Conservation (phyloP, 805 yeast species). For the Saturnispora kantuleensis region DNA sequence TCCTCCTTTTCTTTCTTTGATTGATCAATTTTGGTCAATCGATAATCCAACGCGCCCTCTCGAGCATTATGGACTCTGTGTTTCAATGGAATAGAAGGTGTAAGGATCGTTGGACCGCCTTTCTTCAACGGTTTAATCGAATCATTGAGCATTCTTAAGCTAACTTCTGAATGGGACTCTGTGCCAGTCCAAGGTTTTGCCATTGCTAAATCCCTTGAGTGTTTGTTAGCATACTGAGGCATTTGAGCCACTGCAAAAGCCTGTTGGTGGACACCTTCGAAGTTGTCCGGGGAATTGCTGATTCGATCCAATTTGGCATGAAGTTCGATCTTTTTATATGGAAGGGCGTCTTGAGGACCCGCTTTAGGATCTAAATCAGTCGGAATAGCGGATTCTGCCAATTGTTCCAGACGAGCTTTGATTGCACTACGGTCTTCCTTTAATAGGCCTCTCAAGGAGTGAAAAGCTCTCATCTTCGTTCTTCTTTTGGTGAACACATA, state of each 20-base stretch:
- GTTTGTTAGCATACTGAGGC: constrained; percentile 36
- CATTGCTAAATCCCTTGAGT: constrained; percentile 38
- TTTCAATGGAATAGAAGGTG: constrained; percentile 12
- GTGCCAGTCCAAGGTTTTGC: constrained; percentile 51
- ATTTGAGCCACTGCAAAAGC: constrained; percentile 33
- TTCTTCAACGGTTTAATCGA: constrained; percentile 30
- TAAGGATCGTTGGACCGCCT: constrained; percentile 3
- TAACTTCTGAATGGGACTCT: constrained; percentile 37
- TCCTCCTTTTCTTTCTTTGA: constrained; percentile 17
- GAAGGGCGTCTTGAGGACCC: constrained; percentile 24
- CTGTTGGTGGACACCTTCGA: constrained; percentile 30
- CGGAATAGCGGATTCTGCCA: constrained; percentile 34
- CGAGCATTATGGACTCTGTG: constrained; percentile 49
- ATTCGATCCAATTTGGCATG: constrained; percentile 22
- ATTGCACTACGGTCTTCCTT: constrained; percentile 19
- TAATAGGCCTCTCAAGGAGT: background rate
- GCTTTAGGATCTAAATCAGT: constrained; percentile 27
- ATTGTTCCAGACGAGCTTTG: constrained; percentile 29
- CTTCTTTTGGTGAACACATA: background rate
- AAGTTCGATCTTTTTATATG: constrained; percentile 15
- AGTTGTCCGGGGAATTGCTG: constrained; percentile 20
- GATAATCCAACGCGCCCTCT: constrained; percentile 58
- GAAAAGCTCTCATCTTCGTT: background rate
- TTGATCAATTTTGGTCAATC: constrained; percentile 32
- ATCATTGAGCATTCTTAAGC: constrained; percentile 48